These are phyloP conservation scores for Chrysophaeum taylorii DNA, from an alignment of 352 stramenopile genomes.

Conservation along the genomic window DNA sequence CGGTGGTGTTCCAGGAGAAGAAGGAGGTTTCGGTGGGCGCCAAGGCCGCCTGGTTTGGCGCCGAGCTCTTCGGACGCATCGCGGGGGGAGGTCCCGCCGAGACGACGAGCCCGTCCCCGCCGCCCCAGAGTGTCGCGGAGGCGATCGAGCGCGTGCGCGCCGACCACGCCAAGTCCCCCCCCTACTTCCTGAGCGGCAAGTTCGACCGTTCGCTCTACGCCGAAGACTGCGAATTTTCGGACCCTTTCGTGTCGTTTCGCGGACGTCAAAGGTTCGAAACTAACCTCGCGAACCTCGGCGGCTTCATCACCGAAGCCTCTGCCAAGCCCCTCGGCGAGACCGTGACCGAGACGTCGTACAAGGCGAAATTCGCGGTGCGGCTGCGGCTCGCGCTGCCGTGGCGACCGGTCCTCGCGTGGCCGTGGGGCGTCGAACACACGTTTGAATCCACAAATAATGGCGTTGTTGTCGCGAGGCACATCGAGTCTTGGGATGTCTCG, in stretches of 20 bases:
- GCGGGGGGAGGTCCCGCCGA: not conserved
- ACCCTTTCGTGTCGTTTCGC: slow-evolving; percentile 51
- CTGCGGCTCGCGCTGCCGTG: slow-evolving; percentile 48
- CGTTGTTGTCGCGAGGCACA: slow-evolving; percentile 36
- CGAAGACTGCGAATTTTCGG: slow-evolving; percentile 44
- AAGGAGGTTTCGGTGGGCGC: not conserved
- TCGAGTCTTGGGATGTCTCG: slow-evolving; percentile 48
- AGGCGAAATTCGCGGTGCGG: slow-evolving; percentile 44
- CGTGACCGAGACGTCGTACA: not conserved
- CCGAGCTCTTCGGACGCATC: not conserved
- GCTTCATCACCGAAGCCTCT: not conserved
- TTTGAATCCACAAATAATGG: slow-evolving; percentile 36
- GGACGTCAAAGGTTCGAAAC: not conserved
- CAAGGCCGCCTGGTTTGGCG: not conserved
- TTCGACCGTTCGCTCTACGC: slow-evolving; percentile 49
- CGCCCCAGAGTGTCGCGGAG: not conserved
- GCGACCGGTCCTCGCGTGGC: slow-evolving; percentile 51
- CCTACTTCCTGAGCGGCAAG: slow-evolving; percentile 49
- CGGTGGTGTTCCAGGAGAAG: no score
- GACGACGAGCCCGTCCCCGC: not conserved
- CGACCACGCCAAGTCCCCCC: slow-evolving; percentile 34
- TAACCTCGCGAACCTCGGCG: slow-evolving; percentile 2
- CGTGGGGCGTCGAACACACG: slow-evolving; percentile 45
- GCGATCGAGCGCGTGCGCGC: not conserved
- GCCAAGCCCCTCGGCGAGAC: not conserved